These are phyloP conservation scores for Puccinia novopanici DNA, from an alignment of 1,284 basidiomycete species.

Conservation along the genomic window DNA sequence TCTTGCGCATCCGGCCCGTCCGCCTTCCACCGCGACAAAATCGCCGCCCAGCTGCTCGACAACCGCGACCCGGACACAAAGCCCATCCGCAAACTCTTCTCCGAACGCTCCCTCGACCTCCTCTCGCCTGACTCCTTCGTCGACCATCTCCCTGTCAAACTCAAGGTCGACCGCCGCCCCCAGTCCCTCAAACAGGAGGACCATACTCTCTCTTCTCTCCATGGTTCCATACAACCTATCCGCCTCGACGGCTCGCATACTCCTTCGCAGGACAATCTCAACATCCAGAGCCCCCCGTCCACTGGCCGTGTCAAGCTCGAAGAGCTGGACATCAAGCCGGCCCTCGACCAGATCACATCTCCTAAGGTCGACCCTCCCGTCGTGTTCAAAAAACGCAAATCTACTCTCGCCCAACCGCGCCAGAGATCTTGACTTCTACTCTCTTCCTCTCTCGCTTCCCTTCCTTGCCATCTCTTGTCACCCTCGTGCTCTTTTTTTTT, in stretches of 20 bases:
- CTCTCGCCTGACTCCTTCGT: not conserved
- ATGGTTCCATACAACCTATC: slow-evolving; percentile 30
- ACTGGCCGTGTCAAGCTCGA: not conserved
- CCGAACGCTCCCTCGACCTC: slow-evolving; percentile 14
- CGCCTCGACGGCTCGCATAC: slow-evolving; percentile 12
- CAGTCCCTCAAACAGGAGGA: not conserved
- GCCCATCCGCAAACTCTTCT: slow-evolving; percentile 30
- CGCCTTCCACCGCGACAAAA: not conserved
- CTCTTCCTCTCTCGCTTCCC: not conserved
- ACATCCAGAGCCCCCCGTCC: not conserved
- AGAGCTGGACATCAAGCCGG: slow-evolving; percentile 9
- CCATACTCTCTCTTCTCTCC: not conserved
- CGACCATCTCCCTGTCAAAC: slow-evolving; percentile 24
- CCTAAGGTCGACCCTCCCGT: not conserved
- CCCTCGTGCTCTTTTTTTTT: too few relatives aligned
- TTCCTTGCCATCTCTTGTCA: not conserved
- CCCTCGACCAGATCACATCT: not conserved
- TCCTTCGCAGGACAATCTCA: not conserved
- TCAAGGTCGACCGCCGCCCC: slow-evolving; percentile 25
- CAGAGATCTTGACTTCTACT: slow-evolving; percentile 1
- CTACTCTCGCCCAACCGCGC: slow-evolving; percentile 2
- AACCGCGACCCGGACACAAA: slow-evolving; percentile 21
- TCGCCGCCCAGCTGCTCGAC: not conserved
- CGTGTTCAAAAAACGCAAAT: slow-evolving; percentile 28
- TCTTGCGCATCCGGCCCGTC: not conserved